Percentiles rank a stretch among this genome's conserved stretches.
phyloP scores from a whole-genome alignment of 2,329 filamentous ascomycete genomes.

The Acarospora socialis region DNA sequence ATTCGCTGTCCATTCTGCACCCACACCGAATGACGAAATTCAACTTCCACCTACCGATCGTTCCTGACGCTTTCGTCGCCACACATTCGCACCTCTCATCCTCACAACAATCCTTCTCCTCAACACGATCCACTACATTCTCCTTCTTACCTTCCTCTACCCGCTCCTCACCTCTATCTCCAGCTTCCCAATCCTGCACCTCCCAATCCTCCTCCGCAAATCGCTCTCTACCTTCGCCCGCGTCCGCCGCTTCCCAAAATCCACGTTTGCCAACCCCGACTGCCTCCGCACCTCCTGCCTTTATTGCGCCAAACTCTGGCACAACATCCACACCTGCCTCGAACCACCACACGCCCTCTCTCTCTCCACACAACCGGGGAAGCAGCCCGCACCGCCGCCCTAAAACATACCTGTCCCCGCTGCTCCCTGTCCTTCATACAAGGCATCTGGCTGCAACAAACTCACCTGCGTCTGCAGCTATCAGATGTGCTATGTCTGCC shows the following conservation, averaged over 20 bases:
- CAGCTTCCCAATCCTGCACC: slow-evolving; percentile 25
- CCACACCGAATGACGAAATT: slow-evolving; percentile 76
- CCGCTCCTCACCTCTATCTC: slow-evolving; percentile 38
- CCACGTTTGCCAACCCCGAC: slow-evolving; percentile 56
- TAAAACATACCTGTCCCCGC: slow-evolving; percentile 87
- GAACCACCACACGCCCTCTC: slow-evolving; percentile 64
- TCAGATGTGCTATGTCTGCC: slow-evolving; percentile 95
- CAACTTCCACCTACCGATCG: slow-evolving; percentile 51
- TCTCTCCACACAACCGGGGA: slow-evolving; percentile 82
- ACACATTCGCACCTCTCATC: no score
- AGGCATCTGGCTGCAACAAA: slow-evolving; percentile 87
- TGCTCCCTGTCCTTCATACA: slow-evolving; percentile 92
- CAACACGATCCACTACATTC: slow-evolving; percentile 33
- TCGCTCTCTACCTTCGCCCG: slow-evolving; percentile 50
- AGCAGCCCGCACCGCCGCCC: slow-evolving; percentile 79
- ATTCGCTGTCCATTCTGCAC: slow-evolving; percentile 79
- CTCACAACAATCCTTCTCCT: slow-evolving; percentile 42
- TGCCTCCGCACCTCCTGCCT: slow-evolving; percentile 66
- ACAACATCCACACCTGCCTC: slow-evolving; percentile 79
- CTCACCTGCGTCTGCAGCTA: slow-evolving; percentile 94
- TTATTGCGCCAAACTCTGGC: slow-evolving; percentile 68
- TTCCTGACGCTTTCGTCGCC: no score
- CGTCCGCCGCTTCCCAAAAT: slow-evolving; percentile 59
- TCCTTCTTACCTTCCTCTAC: slow-evolving; percentile 40
- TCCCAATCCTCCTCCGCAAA: no score